A percentile compares a stretch with the other conserved stretches of the same genome.
Conservation (phyloP, 495 filamentous ascomycete genomes). For the Penicillium tannophilum region DNA sequence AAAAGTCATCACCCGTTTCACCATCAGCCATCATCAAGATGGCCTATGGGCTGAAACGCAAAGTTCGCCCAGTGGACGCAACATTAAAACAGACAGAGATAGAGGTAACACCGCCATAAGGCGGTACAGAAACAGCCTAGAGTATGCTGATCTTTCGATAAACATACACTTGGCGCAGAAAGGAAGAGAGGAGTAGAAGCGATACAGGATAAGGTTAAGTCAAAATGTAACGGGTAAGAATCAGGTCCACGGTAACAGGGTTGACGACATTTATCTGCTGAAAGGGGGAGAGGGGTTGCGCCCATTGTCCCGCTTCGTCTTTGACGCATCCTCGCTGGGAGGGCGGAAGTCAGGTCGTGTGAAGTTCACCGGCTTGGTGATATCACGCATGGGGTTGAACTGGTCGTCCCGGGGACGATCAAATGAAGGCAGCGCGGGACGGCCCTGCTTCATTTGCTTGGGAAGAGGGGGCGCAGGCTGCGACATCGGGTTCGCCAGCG, state of each 20-base stretch:
- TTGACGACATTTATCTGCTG: background rate
- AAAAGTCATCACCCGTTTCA: constrained; percentile 29
- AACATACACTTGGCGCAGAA: background rate
- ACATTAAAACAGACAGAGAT: constrained; percentile 16
- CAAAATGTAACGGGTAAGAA: background rate
- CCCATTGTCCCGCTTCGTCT: constrained; percentile 28
- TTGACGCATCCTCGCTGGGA: constrained; percentile 34
- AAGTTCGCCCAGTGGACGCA: constrained; percentile 7
- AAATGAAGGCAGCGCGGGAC: constrained; percentile 45
- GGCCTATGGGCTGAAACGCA: constrained; percentile 4
- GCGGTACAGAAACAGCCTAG: constrained; percentile 3
- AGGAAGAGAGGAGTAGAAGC: constrained; percentile 15
- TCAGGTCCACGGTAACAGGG: constrained; percentile 1
- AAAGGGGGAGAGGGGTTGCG: constrained; percentile 19
- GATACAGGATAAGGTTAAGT: constrained; percentile 1
- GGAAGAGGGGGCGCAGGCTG: constrained; percentile 35
- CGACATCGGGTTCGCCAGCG: constrained; percentile 35
- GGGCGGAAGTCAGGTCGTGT: background rate
- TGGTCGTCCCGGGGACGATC: constrained; percentile 41
- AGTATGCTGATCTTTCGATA: constrained; percentile 3
- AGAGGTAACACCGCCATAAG: background rate
- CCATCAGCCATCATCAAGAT: constrained; percentile 26
- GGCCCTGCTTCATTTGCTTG: constrained; percentile 48
- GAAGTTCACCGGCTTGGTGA: constrained; percentile 3
- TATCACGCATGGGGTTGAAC: constrained; percentile 47